Base-by-base conservation (phyloP, 2,329 filamentous ascomycete species). In the Paramyrothecium sp. region DNA sequence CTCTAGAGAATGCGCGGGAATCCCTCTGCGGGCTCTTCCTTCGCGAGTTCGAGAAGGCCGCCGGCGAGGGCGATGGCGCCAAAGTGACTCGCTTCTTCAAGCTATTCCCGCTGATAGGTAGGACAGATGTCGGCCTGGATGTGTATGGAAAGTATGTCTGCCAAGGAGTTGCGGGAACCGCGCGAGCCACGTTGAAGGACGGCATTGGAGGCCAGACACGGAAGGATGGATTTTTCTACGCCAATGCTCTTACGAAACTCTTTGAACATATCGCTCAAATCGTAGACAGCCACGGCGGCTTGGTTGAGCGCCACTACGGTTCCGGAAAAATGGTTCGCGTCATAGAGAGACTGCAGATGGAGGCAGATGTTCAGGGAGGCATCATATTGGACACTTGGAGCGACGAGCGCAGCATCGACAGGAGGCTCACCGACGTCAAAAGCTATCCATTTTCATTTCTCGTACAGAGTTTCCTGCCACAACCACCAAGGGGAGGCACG, bases 231-330 rank as follows among this genome's bases (percentile, higher is more conserved):
- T 91, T 93, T 77, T 97, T 97, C 78, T 98, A 97, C 71, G 93
- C 90, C 47, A 94, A 90, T 72, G 89, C 91, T 2, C 78, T 99
- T 61, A 97, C 93, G 4, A 93, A 91, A 69, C 77, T 99, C 51
- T 99, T 99, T 70, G 94, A 98, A 73, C 94, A 99, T 73, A 97
- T 99, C 71, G 94, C 95, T 2, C 91, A 96, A 70, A 97, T 99
- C 62, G 88, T 99, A 21, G 94, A 98, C 67, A 89, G 90, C 1
- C 95, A 99, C 69, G 92, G 94, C 33, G 87, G 87, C 1, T 81
- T 99, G 10, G 94, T 99, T 1, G 93, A 98, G 76, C 87, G 91
- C 51, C 95, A 99, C 73, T 99, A 99, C 69, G 95, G 95, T 1
- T 76, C 84, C 17, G 92, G 94, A 41, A 95, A 92, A 78, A 99